Conservation (phyloP, 169 alveolate species). For the Eimeria maxima region DNA sequence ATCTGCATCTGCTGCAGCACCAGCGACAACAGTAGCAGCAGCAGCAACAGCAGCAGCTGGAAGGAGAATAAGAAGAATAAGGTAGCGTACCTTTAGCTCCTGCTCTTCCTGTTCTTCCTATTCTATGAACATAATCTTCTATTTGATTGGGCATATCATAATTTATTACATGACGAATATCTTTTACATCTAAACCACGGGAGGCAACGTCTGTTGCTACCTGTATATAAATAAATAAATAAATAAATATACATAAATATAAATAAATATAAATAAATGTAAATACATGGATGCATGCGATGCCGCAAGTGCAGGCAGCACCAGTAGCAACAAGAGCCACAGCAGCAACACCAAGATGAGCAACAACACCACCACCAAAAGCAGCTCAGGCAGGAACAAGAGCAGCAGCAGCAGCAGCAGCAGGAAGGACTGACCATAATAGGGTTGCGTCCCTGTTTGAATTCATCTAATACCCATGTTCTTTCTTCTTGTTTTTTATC, state of each 20-base stretch:
- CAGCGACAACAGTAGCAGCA: too few species aligned
- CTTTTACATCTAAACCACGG: constrained; percentile 99
- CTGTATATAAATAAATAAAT: not conserved
- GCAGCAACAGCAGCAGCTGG: too few species aligned
- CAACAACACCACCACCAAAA: not conserved
- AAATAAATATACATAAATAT: not conserved
- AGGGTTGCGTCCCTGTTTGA: constrained; percentile 96
- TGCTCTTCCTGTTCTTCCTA: constrained; percentile 97
- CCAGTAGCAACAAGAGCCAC: not conserved
- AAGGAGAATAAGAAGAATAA: too few species aligned
- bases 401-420: not conserved
- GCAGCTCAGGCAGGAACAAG: not conserved
- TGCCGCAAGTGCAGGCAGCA: not conserved
- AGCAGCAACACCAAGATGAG: not conserved
- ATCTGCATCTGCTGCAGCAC: too few species aligned
- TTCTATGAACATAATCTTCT: constrained; percentile 99
- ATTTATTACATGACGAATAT: constrained; percentile 97
- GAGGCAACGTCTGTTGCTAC: constrained; percentile 99
- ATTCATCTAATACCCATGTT: constrained; percentile 96
- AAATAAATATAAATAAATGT: not conserved
- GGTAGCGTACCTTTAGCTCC: constrained; percentile 87
- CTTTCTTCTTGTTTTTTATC: constrained; percentile 98
- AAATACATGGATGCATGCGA: not conserved
- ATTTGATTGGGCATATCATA: constrained; percentile 99
- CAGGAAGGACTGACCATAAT: constrained; percentile 88